These are phyloP conservation scores for Cinchona pubescens DNA, from an alignment of 257 asterid genomes.

Conservation along the genomic window DNA sequence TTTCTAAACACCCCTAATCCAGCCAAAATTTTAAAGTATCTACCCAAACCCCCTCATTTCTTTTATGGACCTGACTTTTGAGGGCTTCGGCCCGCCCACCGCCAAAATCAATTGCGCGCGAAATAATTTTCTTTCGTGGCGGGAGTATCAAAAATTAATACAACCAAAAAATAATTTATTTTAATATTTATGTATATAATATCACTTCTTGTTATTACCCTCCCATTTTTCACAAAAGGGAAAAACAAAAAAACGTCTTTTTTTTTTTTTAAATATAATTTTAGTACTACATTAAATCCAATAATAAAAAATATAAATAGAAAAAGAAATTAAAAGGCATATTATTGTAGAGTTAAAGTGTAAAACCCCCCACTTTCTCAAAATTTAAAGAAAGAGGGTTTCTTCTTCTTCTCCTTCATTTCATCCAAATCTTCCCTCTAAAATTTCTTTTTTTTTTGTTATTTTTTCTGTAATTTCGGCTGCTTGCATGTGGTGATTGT, in stretches of 20 bases:
- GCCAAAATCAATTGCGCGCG: not conserved
- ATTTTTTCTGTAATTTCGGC: not conserved
- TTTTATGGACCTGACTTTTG: not conserved
- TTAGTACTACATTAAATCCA: too few relatives aligned
- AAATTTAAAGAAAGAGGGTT: not conserved
- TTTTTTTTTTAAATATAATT: too few relatives aligned
- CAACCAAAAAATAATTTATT: not conserved
- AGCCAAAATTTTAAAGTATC: too few relatives aligned
- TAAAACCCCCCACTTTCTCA: not conserved
- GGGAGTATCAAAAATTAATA: not conserved
- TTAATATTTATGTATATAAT: too few relatives aligned
- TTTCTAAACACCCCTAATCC: too few relatives aligned
- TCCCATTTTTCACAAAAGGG: too few relatives aligned
- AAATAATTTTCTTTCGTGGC: not conserved
- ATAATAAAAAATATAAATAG: not conserved
- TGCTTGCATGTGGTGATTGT: conserved; percentile 7
- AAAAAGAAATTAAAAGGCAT: too few relatives aligned
- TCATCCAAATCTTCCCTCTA: not conserved
- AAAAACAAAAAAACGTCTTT: too few relatives aligned
- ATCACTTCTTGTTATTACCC: too few relatives aligned
- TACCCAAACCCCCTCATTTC: not conserved
- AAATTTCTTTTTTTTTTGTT: not conserved
- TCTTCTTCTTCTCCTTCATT: not conserved
- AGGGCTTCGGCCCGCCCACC: not conserved
- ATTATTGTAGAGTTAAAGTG: too few relatives aligned